Conservation (phyloP, 108 stramenopile species). For the Nannochloropsis granulata region DNA sequence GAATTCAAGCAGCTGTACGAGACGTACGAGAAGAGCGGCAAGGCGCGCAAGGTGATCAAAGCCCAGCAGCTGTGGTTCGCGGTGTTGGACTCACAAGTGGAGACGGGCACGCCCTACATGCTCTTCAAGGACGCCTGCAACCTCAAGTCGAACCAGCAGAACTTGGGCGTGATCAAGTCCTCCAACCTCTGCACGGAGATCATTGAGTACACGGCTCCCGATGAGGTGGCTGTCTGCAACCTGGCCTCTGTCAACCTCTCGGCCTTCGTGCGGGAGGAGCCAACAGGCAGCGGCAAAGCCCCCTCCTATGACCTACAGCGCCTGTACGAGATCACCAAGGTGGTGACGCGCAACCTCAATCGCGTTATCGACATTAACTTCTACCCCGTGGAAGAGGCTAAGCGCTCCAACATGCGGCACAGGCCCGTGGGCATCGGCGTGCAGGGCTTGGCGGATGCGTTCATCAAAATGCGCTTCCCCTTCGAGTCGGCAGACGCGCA, state of each 20-base stretch:
- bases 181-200: constrained; percentile 96
- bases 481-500: constrained; percentile 68
- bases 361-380: constrained; percentile 82
- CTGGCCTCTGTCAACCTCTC: constrained; percentile 58
- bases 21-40: constrained; percentile 66
- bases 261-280: constrained; percentile 2
- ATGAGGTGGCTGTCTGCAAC: constrained; percentile 93
- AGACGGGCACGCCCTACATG: constrained; percentile 95
- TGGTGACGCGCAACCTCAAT: constrained; percentile 77
- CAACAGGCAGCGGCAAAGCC: not conserved
- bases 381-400: constrained; percentile 71
- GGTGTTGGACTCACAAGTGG: constrained; percentile 61
- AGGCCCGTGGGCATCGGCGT: constrained; percentile 94
- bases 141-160: constrained; percentile 85
- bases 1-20: constrained; percentile 71
- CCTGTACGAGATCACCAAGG: constrained; percentile 64
- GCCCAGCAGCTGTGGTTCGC: constrained; percentile 49
- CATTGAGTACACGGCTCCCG: constrained; percentile 76
- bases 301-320: constrained; percentile 56
- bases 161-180: constrained; percentile 87
- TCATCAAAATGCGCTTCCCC: constrained; percentile 69
- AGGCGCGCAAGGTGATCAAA: constrained; percentile 41
- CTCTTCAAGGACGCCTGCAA: constrained; percentile 93
- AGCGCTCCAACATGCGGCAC: constrained; percentile 68
- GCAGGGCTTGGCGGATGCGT: constrained; percentile 81